A percentile compares a stretch with the other conserved stretches of the same genome.
phyloP scores from a whole-genome alignment of 2,329 filamentous ascomycete species.

The Daldinia sp. region DNA sequence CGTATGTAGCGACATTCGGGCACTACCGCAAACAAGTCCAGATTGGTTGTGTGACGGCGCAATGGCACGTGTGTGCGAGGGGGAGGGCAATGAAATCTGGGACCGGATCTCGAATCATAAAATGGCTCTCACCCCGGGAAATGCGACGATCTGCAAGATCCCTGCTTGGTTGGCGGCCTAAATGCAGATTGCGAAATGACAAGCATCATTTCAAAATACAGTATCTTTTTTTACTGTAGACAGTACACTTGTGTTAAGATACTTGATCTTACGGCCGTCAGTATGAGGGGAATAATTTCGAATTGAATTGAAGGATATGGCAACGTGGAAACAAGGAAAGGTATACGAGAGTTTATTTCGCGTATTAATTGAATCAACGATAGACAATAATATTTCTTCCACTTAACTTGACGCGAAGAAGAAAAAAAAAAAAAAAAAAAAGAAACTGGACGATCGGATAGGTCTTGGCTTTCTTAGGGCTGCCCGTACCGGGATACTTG shows the following conservation, averaged over 20 bases:
- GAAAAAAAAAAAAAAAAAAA: conserved; percentile 9
- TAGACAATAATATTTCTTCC: conserved; percentile 11
- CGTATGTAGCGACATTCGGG: conserved; percentile 25
- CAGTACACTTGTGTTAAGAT: not conserved
- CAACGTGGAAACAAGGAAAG: not conserved
- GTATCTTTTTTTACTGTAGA: conserved; percentile 14
- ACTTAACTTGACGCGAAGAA: not conserved
- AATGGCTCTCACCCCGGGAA: conserved; percentile 47
- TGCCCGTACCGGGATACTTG: not conserved
- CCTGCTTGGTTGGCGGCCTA: conserved; percentile 45
- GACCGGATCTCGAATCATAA: conserved; percentile 48
- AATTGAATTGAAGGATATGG: not conserved
- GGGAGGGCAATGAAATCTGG: conserved; percentile 42
- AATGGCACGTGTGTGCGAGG: conserved; percentile 47
- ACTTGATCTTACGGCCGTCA: not conserved
- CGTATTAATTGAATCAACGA: not conserved
- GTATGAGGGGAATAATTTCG: not conserved
- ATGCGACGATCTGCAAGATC: conserved; percentile 52
- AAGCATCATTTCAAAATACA: conserved; percentile 22
- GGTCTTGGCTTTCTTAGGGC: conserved; percentile 22
- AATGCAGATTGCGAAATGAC: conserved; percentile 37
- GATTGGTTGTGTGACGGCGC: conserved; percentile 43
- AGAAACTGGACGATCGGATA: conserved; percentile 10
- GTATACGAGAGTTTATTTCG: not conserved
- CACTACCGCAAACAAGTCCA: conserved; percentile 42